phyloP scores from a whole-genome alignment of 1,284 basidiomycete species.

The Malassezia restricta region DNA sequence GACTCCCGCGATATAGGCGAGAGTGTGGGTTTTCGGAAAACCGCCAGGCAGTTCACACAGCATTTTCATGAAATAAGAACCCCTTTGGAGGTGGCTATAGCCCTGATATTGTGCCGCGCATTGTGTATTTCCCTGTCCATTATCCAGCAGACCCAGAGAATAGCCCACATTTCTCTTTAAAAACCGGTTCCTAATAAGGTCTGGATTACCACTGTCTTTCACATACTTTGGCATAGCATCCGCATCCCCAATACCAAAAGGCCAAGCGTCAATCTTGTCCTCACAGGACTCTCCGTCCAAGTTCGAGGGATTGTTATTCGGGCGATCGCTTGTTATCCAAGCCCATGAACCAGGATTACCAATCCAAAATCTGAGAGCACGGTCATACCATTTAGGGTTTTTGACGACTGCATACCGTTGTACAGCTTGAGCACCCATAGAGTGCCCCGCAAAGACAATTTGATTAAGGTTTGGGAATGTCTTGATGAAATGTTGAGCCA shows the following conservation, averaged over 20 bases:
- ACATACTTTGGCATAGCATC: constrained; percentile 4
- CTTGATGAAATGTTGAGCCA: constrained; percentile 29
- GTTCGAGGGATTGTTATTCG: constrained; percentile 8
- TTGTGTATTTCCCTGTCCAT: constrained; percentile 35
- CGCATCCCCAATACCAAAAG: constrained; percentile 28
- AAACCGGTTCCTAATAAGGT: constrained; percentile 19
- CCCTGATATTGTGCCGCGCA: constrained; percentile 36
- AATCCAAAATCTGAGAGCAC: constrained; percentile 33
- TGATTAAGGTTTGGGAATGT: constrained; percentile 33
- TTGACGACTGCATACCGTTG: constrained; percentile 33
- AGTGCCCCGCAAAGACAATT: constrained; percentile 38
- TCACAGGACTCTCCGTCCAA: constrained; percentile 12
- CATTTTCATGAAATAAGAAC: constrained; percentile 24
- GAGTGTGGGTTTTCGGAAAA: constrained; percentile 26
- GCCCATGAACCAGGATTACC: constrained; percentile 41
- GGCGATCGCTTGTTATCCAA: constrained; percentile 21
- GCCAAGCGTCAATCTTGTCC: constrained; percentile 22
- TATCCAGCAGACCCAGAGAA: constrained; percentile 30
- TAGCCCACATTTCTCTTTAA: constrained; percentile 26
- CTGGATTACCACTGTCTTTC: background rate
- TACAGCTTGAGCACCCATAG: constrained; percentile 36
- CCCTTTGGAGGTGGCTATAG: constrained; percentile 34
- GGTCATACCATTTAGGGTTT: constrained; percentile 31
- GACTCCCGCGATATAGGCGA: constrained; percentile 30
- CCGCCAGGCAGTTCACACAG: constrained; percentile 10